These are phyloP conservation scores for Pichia sporocuriosa DNA, from an alignment of 805 yeast species.

Conservation along the genomic window DNA sequence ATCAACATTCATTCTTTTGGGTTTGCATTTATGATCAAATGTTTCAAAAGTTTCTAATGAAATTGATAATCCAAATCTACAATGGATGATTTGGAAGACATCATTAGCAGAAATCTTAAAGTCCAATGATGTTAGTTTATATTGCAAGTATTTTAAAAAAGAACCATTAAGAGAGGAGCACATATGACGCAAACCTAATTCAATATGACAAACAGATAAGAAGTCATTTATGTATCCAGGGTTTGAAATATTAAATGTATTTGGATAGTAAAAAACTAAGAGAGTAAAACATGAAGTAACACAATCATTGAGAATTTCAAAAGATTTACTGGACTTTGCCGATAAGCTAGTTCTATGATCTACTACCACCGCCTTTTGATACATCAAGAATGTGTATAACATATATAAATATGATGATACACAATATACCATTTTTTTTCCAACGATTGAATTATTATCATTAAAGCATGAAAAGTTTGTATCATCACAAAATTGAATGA, in stretches of 20 bases:
- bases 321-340: constrained; percentile 37
- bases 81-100: constrained; percentile 67
- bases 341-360: constrained; percentile 36
- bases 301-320: constrained; percentile 39
- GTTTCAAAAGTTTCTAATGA: constrained; percentile 56
- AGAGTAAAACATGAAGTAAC: constrained; percentile 34
- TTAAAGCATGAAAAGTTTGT: constrained; percentile 4
- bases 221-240: constrained; percentile 35
- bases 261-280: constrained; percentile 33
- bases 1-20: constrained; percentile 34
- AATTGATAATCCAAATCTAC: constrained; percentile 66
- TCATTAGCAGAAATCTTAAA: constrained; percentile 52
- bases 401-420: constrained; percentile 32
- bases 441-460: not conserved
- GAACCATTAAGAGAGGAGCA: constrained; percentile 62
- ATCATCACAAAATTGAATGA: constrained; percentile 1
- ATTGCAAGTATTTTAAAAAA: constrained; percentile 56
- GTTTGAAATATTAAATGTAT: constrained; percentile 10
- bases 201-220: constrained; percentile 59
- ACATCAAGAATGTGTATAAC: constrained; percentile 42
- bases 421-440: not conserved
- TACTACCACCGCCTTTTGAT: constrained; percentile 43
- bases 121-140: constrained; percentile 39
- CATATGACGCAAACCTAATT: constrained; percentile 59
- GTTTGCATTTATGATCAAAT: constrained; percentile 53